These are phyloP conservation scores for Chaetothyriales sp. DNA, from an alignment of 2,329 filamentous ascomycete genomes.

Conservation along the genomic window DNA sequence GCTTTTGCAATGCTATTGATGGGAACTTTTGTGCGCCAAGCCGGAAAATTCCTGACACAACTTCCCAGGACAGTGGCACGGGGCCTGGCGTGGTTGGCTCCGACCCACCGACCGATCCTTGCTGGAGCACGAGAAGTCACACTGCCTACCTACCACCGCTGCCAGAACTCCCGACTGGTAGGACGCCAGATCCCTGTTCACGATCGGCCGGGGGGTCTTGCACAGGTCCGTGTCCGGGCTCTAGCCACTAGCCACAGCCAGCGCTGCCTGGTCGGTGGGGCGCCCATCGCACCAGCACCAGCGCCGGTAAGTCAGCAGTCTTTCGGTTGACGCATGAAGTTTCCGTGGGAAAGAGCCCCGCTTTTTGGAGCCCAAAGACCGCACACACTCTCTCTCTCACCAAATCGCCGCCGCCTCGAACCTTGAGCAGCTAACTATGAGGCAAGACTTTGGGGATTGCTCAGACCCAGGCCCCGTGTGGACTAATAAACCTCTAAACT, in stretches of 20 bases:
- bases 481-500: neutral
- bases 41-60: neutral
- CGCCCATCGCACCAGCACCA: no score
- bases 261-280: no score
- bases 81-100: neutral
- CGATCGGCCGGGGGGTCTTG: neutral
- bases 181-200: neutral
- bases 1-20: neutral
- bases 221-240: neutral
- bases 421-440: neutral
- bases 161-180: neutral
- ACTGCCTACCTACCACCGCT: neutral
- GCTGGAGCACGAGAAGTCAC: neutral
- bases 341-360: neutral
- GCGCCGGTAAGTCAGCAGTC: no score
- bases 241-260: neutral
- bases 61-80: neutral
- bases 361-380: neutral
- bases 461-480: neutral
- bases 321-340: neutral
- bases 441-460: neutral
- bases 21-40: neutral
- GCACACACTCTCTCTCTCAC: neutral
- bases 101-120: neutral
- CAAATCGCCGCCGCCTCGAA: neutral